Evolutionary conservation across 2,329 filamentous ascomycete genomes (phyloP), one percentile per base, ranked within the genome.

Genomic region (Immersiporthe knoxdaviesiana): DNA sequence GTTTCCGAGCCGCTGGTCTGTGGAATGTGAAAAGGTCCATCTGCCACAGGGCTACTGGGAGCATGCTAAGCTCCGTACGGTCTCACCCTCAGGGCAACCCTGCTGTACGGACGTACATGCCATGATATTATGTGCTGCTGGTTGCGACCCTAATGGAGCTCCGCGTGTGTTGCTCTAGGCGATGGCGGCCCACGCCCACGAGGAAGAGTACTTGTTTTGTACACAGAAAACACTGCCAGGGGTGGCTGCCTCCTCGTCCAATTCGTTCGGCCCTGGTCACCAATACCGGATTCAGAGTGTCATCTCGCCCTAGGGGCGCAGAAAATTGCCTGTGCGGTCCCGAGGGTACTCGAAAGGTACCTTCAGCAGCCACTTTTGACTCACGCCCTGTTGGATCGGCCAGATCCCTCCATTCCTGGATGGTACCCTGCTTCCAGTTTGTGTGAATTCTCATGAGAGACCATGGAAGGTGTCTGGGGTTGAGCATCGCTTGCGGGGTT

Each of bases 401-500:
- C 56, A 30, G 35, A 56, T n/a, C 63, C 32, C 35, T 30, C 32
- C n/a, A 24, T 27, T 24, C 54, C n/a, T 47, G 47, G 32, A 65
- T 32, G 18, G 14, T n/a, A 59, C 56, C 32, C 32, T 59, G 56
- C 24, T 21, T 12, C 56, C 56, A 37, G n/a, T 16, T 16, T 30
- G 18, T 37, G 30, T 30, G 56, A 12, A 56, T 54, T 54, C 4
- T 16, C 63, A 32, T 54, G 62, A 47, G 62, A 47, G 35, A 18
- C 18, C 41, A 12, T 27, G 10, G 47, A 24, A n/a, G 6, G 18
- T 47, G 44, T 39, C 32, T 39, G 37, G 47, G 44, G 47, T 30
- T 18, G 44, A 21, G 21, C 47, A 44, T 37, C 37, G 63, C n/a
- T 65, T 65, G 32, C 63, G 63, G 63, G 47, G 63, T 10, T 47